A percentile compares a stretch with the other conserved stretches of the same genome.
Evolutionary conservation across 2,329 filamentous ascomycete species (phyloP).

Genomic region (Coniochaeta hoffmannii): DNA sequence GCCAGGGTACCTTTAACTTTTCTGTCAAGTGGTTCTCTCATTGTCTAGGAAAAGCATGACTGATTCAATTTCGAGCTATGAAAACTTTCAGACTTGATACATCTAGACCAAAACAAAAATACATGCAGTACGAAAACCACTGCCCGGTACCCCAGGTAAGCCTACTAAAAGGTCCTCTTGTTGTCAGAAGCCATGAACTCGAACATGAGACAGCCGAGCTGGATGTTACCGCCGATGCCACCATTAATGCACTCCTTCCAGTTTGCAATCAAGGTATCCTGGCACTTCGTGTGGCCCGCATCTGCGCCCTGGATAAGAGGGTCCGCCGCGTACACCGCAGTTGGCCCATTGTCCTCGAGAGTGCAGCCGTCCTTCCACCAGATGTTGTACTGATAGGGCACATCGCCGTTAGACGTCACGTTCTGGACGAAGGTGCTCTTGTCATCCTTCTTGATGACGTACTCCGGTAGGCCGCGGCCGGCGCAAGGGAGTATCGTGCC

Average conservation of each 20-base stretch:
- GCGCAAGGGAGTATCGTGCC: background rate
- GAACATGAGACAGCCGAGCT: background rate
- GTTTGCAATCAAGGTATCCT: background rate
- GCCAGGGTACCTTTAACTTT: too few species aligned
- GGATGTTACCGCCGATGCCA: background rate
- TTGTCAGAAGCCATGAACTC: background rate
- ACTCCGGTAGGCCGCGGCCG: background rate
- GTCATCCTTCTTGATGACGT: background rate
- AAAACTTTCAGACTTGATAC: too few species aligned
- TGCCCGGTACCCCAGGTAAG: too few species aligned
- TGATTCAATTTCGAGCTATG: too few species aligned
- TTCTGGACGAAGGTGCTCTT: background rate
- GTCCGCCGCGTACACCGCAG: background rate
- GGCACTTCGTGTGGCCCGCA: background rate
- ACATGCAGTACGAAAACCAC: too few species aligned
- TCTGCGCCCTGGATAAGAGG: background rate
- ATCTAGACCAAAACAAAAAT: too few species aligned
- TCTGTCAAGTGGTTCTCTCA: too few species aligned
- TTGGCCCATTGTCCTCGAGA: background rate
- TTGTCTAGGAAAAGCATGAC: too few species aligned
- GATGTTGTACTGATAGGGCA: slow-evolving; percentile 2
- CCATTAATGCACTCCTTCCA: background rate
- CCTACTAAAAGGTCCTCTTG: background rate
- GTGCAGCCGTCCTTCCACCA: slow-evolving; percentile 1
- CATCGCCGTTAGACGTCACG: too few species aligned